Percentiles rank a stretch among this genome's conserved stretches.
phyloP scores from a whole-genome alignment of 208 protist genomes.

The Trypanosoma caninum region DNA sequence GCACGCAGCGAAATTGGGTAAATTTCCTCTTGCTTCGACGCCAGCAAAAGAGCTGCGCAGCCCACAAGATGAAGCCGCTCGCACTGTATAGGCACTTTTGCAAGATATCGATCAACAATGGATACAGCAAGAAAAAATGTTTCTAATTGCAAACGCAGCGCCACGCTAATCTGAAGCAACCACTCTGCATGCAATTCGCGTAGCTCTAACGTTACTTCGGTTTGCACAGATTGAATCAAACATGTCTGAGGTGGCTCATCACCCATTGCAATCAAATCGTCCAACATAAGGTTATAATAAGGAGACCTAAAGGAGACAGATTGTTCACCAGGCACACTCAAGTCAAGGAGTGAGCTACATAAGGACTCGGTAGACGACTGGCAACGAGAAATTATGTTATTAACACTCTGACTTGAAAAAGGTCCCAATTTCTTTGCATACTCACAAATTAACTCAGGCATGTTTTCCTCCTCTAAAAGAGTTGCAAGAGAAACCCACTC shows the following conservation, averaged over 20 bases:
- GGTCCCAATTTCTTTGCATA: conserved; percentile 36
- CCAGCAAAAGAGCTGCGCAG: conserved; percentile 93
- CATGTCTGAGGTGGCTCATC: conserved; percentile 24
- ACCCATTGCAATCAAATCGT: conserved; percentile 69
- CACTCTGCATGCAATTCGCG: conserved; percentile 29
- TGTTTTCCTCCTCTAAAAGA: conserved; percentile 40
- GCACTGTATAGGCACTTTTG: conserved; percentile 40
- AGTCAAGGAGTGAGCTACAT: conserved; percentile 21
- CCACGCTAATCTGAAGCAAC: conserved; percentile 26
- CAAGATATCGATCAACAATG: conserved; percentile 83
- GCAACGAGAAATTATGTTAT: conserved; percentile 19
- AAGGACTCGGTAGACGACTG: conserved; percentile 14
- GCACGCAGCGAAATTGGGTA: conserved; percentile 86
- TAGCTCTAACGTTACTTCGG: conserved; percentile 17
- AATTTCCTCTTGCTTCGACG: conserved; percentile 98
- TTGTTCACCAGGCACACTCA: conserved; percentile 26
- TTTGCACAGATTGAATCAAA: conserved; percentile 7
- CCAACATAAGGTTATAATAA: conserved; percentile 51
- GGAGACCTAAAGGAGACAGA: conserved; percentile 29
- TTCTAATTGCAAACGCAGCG: conserved; percentile 44
- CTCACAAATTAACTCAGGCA: conserved; percentile 21
- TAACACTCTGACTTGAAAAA: conserved; percentile 25
- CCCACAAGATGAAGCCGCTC: conserved; percentile 50
- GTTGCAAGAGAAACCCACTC: conserved; percentile 51
- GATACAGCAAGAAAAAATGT: conserved; percentile 78